Evolutionary conservation across 768 basidiomycete species (phyloP), one percentile per base, ranked within the genome.

Genomic region (Boletus speciosus): DNA sequence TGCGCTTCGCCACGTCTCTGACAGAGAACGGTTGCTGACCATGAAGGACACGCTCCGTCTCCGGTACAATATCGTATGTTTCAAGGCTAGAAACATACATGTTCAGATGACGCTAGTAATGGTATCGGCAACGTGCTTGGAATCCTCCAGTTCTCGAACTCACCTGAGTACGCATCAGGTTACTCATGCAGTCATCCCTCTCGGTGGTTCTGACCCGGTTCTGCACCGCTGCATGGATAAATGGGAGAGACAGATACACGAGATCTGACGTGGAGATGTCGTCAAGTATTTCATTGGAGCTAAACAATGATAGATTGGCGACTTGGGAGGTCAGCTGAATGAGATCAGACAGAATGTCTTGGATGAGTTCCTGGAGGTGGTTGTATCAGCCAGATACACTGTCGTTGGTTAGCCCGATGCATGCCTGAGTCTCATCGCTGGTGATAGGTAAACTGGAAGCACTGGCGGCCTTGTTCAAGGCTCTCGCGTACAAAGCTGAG

Each of bases 201-300:
- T 84, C 83, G 2, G 72, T 76, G 1, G 85, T 76, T 66, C 75
- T 75, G 38, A 82, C 67, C 42, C 85, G 81, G 42, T 81, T 78
- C 61, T 84, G 78, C 27, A 88, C 77, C 58, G 93, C 86, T 19
- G 86, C 81, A 35, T 75, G 66, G 21, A 84, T 77, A 63, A 79
- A 93, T 0, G 88, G 85, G 5, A 90, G 82, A 38, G 84, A 75
- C 11, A 96, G 76, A 69, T 90, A 94, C 2, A 86, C 72, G 35
- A 94, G 72, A 72, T 93, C 83, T 34, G 76, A 71, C 2, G 92
- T 91, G 3, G 88, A 76, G 51, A 96, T 83, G 67, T 96, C 93
- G 42, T 92, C 88, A 16, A 93, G 73, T 0, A 76, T 77, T 64
- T 96, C 93, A 63, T 95, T 95, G 4, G 85, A 76, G 54, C 91